These are phyloP conservation scores for Penicillium antarcticum DNA, from an alignment of 495 filamentous ascomycete genomes.

Conservation along the genomic window DNA sequence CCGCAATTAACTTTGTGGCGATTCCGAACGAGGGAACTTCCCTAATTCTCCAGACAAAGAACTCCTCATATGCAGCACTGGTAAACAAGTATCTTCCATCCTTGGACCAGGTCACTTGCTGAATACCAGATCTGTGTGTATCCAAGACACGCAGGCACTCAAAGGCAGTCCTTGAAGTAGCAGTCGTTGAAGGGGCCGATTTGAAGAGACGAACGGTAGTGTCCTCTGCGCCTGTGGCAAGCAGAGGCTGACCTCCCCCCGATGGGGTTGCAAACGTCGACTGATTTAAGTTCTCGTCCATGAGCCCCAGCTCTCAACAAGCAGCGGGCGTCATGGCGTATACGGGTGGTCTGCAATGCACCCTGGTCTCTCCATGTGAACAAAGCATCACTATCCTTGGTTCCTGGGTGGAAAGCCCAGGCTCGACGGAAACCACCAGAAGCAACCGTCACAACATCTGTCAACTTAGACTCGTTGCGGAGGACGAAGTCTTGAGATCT, in stretches of 20 bases:
- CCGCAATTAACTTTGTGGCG: conserved; percentile 60
- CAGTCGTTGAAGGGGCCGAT: conserved; percentile 10
- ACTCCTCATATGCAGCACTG: conserved; percentile 81
- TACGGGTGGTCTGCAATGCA: conserved; percentile 43
- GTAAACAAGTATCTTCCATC: conserved; percentile 70
- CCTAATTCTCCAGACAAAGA: conserved; percentile 75
- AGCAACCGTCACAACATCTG: conserved; percentile 64
- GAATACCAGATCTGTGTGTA: conserved; percentile 78
- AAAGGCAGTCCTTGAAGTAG: conserved; percentile 33
- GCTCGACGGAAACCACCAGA: conserved; percentile 81
- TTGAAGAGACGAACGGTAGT: conserved; percentile 68
- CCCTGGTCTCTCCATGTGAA: conserved; percentile 54
- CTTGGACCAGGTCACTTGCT: conserved; percentile 71
- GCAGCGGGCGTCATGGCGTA: conserved; percentile 43
- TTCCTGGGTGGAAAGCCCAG: conserved; percentile 53
- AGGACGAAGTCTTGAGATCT: conserved; percentile 71
- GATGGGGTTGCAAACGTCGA: conserved; percentile 46
- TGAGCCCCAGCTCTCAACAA: conserved; percentile 69
- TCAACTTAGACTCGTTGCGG: conserved; percentile 66
- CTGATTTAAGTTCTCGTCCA: conserved; percentile 82
- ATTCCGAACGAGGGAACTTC: conserved; percentile 51
- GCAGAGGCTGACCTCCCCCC: conserved; percentile 16
- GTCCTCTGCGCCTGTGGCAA: conserved; percentile 89
- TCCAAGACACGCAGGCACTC: conserved; percentile 61
- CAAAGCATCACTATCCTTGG: conserved; percentile 19